Base-by-base conservation (phyloP, 2,329 filamentous ascomycete genomes). In the Penicillium capsulatum region DNA sequence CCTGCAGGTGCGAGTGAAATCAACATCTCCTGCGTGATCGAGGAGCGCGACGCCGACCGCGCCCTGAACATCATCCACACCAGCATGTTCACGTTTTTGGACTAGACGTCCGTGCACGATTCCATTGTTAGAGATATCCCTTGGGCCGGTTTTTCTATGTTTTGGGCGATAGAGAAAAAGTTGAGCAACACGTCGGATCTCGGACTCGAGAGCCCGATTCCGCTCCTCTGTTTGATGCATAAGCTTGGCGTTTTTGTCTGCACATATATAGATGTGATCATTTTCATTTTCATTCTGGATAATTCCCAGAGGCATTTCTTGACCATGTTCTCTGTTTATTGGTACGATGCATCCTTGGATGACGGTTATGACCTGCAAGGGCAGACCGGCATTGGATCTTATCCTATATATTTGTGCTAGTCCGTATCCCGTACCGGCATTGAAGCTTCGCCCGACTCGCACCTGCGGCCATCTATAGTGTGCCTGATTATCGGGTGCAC, bases 1-100 rank as follows among this genome's bases (percentile, higher is more conserved):
- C 45, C 46, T 52, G 16, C 52, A 94, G 89, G 90, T 57, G 92
- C 92, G 17, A 96, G 90, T 63, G 92, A 98, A 72, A 98, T 98
- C 69, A 98, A 97, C 66, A 98, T 98, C 45, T 95, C 89, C 8
- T 98, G 92, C 61, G 92, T 98, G 31, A 94, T 98, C 62, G 88
- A 94, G 57, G 87, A 88, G 52, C 76, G 83, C 51, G 89, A 97
- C 61, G 90, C 92, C 15, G 88, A 90, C 53, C 81, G 92, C 53
- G 92, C 92, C 20, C 84, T 98, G 75, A 97, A 94, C 63, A 88
- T 97, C 58, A 76, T 98, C 50, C 92, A 98, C 64, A 97, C 92
- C 14, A 91, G 90, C 70, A 79, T 98, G 41, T 97, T 98, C 63
- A 96, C 90, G 2, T 97, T 96, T 68, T 74, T 96, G 58, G 90